These are phyloP conservation scores for Rhynchosporium graminicola DNA, from an alignment of 2,329 filamentous ascomycete genomes.

Conservation along the genomic window DNA sequence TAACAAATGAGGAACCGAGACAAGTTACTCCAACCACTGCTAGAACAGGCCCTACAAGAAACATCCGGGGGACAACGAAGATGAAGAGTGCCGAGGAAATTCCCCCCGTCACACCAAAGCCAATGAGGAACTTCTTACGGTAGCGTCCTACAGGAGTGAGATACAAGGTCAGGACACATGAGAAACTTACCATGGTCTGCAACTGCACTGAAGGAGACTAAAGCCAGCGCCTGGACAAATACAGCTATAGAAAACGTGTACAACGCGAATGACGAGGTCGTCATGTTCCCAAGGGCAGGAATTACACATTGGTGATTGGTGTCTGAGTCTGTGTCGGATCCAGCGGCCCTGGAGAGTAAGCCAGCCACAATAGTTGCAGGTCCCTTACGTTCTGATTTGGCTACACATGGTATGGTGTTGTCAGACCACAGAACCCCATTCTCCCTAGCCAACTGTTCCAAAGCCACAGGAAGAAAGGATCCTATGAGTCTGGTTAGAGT, in stretches of 20 bases:
- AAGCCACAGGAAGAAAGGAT: slow-evolving; percentile 90
- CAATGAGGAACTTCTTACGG: slow-evolving; percentile 81
- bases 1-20: slow-evolving; percentile 90
- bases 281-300: slow-evolving; percentile 75
- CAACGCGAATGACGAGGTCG: slow-evolving; percentile 96
- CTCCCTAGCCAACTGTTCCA: slow-evolving; percentile 88
- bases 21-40: slow-evolving; percentile 90
- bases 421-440: slow-evolving; percentile 83
- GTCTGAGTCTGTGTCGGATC: slow-evolving; percentile 28
- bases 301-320: slow-evolving; percentile 64
- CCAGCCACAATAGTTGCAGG: slow-evolving; percentile 17
- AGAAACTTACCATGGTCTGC: slow-evolving; percentile 74
- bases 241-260: slow-evolving; percentile 96
- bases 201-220: slow-evolving; percentile 93
- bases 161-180: neutral
- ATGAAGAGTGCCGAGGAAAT: slow-evolving; percentile 85
- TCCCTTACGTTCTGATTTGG: slow-evolving; percentile 38
- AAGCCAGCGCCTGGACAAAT: slow-evolving; percentile 80
- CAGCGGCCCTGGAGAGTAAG: slow-evolving; percentile 23
- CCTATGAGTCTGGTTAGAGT: slow-evolving; percentile 48
- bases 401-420: slow-evolving; percentile 70
- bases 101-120: slow-evolving; percentile 82
- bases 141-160: slow-evolving; percentile 53
- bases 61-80: slow-evolving; percentile 70
- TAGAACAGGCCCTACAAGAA: slow-evolving; percentile 76